Evolutionary conservation across 768 basidiomycete genomes (phyloP), one percentile per base, ranked within the genome.

Genomic region (Auricularia sp.): DNA sequence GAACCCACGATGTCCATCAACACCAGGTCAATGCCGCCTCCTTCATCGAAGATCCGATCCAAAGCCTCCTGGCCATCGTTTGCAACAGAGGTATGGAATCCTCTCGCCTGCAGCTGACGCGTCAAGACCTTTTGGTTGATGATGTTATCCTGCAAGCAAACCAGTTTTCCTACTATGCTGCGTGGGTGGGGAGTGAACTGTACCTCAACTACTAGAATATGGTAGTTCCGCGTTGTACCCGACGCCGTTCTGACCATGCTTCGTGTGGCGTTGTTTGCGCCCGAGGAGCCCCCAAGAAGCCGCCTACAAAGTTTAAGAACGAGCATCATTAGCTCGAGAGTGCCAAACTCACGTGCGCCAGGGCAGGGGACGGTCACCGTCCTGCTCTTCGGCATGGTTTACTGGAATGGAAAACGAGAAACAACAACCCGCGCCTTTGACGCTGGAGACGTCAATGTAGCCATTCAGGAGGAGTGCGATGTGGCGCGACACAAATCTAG

Each of bases 101-200:
- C 56, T 59, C 29, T 6, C 7, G 56, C 18, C 24, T 59, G 56
- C 29, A 59, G 18, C 34, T 59, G 56, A 6, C 56, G 56, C 4
- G 29, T 33, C 56, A 59, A 18, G 29, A 59, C 56, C 34, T 59
- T 59, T 24, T 59, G 56, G 34, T 59, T 59, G 56, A 59, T 59
- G 34, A 59, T 59, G 24, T 59, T 59, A 4, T 59, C 56, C 56
- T 59, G 56, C 8, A 21, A 6, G 18, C 18, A 6, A 21, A 6
- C 10, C 6, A 8, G 47, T 51, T 51, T 18, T 13, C 3, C 10
- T 21, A 21, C 14, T 13, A 21, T 16, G 47, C 47, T 51, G 56
- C 24, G 54, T 13, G 54, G 18, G 54, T 29, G 8, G 56, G 11
- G 13, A 59, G 56, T 8, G 24, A 59, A 59, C 8, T 18, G 56